Percentiles rank a stretch among this genome's conserved stretches.
Conservation (phyloP, 495 filamentous ascomycete species). For the Sordaria brevicollis region DNA sequence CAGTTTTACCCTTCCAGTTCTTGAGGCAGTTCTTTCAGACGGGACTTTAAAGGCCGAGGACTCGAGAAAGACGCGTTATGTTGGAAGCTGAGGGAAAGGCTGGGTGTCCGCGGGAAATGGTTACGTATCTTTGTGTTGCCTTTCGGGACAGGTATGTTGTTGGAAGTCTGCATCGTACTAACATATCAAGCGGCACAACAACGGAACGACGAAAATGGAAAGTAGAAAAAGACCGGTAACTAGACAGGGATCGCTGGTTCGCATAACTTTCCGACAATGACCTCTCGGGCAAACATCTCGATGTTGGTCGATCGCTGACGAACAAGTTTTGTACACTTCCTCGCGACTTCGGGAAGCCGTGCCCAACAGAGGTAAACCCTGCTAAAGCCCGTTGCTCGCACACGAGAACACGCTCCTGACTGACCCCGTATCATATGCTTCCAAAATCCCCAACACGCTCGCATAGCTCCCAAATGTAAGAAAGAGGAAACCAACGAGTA, state of each 20-base stretch:
- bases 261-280: background rate
- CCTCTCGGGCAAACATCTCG: background rate
- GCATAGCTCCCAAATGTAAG: slow-evolving; percentile 70
- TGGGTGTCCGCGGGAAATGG: background rate
- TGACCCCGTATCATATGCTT: slow-evolving; percentile 42
- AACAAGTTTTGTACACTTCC: background rate
- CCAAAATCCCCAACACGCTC: slow-evolving; percentile 56
- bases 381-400: slow-evolving; percentile 45
- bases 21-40: no score
- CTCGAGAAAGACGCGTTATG: background rate
- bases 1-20: no score
- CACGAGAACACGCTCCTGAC: slow-evolving; percentile 56
- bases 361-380: background rate
- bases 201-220: background rate
- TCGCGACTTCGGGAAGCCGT: background rate
- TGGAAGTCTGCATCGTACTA: background rate
- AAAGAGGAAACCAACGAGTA: slow-evolving; percentile 64
- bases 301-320: background rate
- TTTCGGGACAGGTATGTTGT: background rate
- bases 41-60: background rate
- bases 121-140: background rate
- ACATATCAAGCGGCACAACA: background rate
- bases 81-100: background rate
- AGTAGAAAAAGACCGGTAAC: background rate
- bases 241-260: background rate